Conservation (phyloP, 495 filamentous ascomycete species). For the Penicilliopsis zonata region DNA sequence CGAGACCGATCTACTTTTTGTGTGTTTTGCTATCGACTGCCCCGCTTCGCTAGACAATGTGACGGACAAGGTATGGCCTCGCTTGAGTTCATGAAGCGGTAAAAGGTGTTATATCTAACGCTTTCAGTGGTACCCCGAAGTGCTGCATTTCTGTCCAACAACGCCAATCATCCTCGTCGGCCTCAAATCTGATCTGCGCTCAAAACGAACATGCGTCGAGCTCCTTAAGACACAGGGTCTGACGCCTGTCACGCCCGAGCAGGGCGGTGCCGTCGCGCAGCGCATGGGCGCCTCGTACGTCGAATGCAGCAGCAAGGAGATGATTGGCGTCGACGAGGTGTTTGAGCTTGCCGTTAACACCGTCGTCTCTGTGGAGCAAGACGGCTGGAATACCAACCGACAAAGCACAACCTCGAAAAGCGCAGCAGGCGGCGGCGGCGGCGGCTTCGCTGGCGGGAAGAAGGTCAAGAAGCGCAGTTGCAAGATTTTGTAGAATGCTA, state of each 20-base stretch:
- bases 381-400: conserved; percentile 15
- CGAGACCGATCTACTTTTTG: conserved; percentile 93
- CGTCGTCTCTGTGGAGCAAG: conserved; percentile 48
- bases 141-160: conserved; percentile 95
- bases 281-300: conserved; percentile 93
- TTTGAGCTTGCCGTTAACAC: conserved; percentile 83
- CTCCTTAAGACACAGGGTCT: conserved; percentile 96
- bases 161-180: conserved; percentile 92
- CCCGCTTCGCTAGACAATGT: conserved; percentile 97
- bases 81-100: conserved; percentile 3
- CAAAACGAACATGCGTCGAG: conserved; percentile 91
- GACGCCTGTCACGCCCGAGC: conserved; percentile 83
- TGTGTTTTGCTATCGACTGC: conserved; percentile 98
- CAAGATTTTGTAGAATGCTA: conserved; percentile 48
- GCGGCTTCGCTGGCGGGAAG: conserved; percentile 11
- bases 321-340: conserved; percentile 88
- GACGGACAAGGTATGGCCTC: conserved; percentile 75
- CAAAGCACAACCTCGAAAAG: conserved; percentile 12
- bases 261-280: conserved; percentile 74
- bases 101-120: too few species aligned
- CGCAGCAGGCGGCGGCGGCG: conserved; percentile 6
- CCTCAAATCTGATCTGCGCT: conserved; percentile 89
- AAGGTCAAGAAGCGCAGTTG: conserved; percentile 59
- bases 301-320: conserved; percentile 97
- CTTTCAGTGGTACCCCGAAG: conserved; percentile 92